Evolutionary conservation across 1,284 basidiomycete genomes (phyloP).

Genomic region (Apiotrichum laibachii): DNA sequence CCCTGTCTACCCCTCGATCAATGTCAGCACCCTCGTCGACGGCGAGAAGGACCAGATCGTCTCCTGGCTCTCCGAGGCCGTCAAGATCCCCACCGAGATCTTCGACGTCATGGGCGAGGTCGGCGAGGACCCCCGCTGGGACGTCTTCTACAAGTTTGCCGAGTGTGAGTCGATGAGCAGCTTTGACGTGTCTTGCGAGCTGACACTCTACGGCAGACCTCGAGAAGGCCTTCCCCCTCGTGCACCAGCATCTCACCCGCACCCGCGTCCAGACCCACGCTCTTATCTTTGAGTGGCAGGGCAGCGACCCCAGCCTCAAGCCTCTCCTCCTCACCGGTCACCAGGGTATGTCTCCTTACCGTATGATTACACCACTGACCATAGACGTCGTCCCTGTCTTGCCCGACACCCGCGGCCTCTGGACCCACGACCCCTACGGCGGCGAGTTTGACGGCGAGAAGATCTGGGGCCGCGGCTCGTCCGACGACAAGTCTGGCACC

Average conservation of each 20-base stretch:
- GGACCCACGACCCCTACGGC: conserved; percentile 64
- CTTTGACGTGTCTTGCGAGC: too few species aligned
- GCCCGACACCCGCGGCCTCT: conserved; percentile 56
- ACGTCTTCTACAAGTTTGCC: conserved; percentile 49
- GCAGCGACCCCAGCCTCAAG: conserved; percentile 59
- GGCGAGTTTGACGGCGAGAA: conserved; percentile 62
- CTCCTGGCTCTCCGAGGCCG: conserved; percentile 40
- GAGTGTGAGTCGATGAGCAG: conserved; percentile 33
- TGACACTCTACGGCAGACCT: conserved; percentile 31
- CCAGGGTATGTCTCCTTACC: conserved; percentile 46
- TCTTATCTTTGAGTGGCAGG: conserved; percentile 64
- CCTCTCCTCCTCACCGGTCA: conserved; percentile 66
- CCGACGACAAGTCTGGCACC: conserved; percentile 63
- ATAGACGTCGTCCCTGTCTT: conserved; percentile 62
- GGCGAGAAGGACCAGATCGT: conserved; percentile 34
- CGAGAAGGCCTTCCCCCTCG: conserved; percentile 44
- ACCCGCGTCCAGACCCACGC: conserved; percentile 65
- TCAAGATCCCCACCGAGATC: conserved; percentile 48
- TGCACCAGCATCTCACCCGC: conserved; percentile 57
- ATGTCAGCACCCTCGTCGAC: conserved; percentile 24
- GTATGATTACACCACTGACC: background rate
- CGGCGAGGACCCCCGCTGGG: conserved; percentile 49
- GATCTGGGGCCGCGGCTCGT: conserved; percentile 64
- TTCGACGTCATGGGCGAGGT: conserved; percentile 50
- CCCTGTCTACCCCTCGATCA: conserved; percentile 9